Evolutionary conservation across 306 rosid species (phyloP), one percentile per base, ranked within the genome.

Genomic region (Ormosia semicastrata): DNA sequence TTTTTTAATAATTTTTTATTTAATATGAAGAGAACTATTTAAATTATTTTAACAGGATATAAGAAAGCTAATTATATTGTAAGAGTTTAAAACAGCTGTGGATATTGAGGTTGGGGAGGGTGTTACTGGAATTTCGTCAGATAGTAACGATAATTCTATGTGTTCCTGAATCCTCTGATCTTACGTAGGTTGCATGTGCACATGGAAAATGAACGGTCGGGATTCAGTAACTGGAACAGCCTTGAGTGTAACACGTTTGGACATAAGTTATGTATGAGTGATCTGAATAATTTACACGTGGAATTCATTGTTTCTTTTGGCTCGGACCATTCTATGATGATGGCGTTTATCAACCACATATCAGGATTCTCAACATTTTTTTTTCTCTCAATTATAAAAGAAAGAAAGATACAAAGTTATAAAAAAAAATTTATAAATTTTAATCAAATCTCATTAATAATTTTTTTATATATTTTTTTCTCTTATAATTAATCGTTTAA

Each of bases 61-160:
- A 24, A 24, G 24, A 24, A 24, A 24, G 24, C 24, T 24, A 24
- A 24, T 24, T 24, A 24, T 24, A 24, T 24, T 24, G 0, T 1
- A 0, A 24, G 24, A 24, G 24, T 24, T 24, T 24, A 24, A 24
- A 24, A 24, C 24, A 24, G 24, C 24, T 24, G 0, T 5, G 68
- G 40, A 40, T 32, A 76, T 12, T 6, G 59, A 58, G 69, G 34
- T 36, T 2, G 29, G 8, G 0, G 30, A 30, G 77, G 83, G 49
- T 6, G 58, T 10, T 80, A 73, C 40, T 41, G 89, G 84, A 17
- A 50, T 57, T 77, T 46, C 13, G 10, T 1, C 3, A 33, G 18
- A 34, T n/a, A 5, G 18, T 33, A 5, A 13, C 10, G 10, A 13
- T 36, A 6, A 12, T 34, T 12, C 15, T 34, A 13, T 18, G 13